Evolutionary conservation across 2,329 filamentous ascomycete genomes (phyloP), one percentile per base, ranked within the genome.

Genomic region (Hymenoscyphus salicellus): DNA sequence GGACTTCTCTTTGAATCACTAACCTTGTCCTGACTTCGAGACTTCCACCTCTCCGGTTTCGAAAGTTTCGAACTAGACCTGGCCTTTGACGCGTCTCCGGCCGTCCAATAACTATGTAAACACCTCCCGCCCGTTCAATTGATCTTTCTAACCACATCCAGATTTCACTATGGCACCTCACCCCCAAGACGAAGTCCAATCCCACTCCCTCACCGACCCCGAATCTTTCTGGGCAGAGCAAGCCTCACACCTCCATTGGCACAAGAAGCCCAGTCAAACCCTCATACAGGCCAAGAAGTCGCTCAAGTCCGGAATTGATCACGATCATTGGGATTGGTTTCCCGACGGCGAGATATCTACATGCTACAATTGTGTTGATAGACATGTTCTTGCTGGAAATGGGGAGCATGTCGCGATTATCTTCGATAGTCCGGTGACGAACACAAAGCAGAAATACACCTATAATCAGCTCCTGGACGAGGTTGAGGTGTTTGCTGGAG

Each of bases 291-390:
- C 81, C 23, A 86, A 82, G 58, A 93, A 91, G 77, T 85, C 80
- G 7, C 80, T 95, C 3, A 77, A 81, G 61, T 84, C 79, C 68
- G 88, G 87, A 63, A 78, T 81, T n/a, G 80, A 81, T 17, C 88
- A 96, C 74, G 83, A 86, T 52, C 87, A 90, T 74, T 97, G 93
- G 93, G 85, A 87, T 68, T 98, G 94, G 94, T 97, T 96, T 71
- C 86, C 91, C 0, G 91, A 87, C 68, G 94, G 93, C 67, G 88
- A 95, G 79, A 91, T 98, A 71, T 95, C 90, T 46, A 97, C 92
- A 0, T 92, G 90, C 70, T 96, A 92, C 81, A 98, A 97, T 76
- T 96, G 92, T 75, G 81, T 97, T 16, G 93, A 97, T 77, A 84
- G 93, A 16, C 93, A 97, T 78, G 92, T 97, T n/a, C 79, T 85